Conservation (phyloP, 2,329 filamentous ascomycete species). For the Didymella arachidicola region DNA sequence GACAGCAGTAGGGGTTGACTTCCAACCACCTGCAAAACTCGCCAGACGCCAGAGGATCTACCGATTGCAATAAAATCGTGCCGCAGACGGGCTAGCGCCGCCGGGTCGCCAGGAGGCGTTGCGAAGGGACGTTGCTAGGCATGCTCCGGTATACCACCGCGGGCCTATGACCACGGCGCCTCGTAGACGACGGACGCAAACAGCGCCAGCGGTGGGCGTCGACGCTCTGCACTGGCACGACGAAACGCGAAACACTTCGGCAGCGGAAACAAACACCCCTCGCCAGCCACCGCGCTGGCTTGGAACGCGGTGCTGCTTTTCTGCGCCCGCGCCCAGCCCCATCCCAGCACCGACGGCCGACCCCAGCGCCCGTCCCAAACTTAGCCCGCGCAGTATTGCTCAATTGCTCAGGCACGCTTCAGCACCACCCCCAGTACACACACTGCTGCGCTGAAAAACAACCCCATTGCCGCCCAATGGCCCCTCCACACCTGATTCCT, state of each 20-base stretch:
- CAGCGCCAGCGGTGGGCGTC: neutral
- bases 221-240: neutral
- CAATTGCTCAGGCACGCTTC: conserved; percentile 14
- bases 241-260: neutral
- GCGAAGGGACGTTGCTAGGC: conserved; percentile 1
- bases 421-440: conserved; percentile 8
- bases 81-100: conserved; percentile 14
- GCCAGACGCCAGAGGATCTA: conserved; percentile 25
- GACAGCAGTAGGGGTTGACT: conserved; percentile 13
- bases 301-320: conserved; percentile 1
- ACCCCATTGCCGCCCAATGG: neutral
- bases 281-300: neutral
- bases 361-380: conserved; percentile 17
- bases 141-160: conserved; percentile 6
- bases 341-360: conserved; percentile 10
- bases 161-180: neutral
- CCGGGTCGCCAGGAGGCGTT: conserved; percentile 5
- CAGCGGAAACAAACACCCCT: neutral
- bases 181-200: neutral
- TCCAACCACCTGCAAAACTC: conserved; percentile 19
- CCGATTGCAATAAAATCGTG: conserved; percentile 30
- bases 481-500: neutral
- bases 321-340: conserved; percentile 4
- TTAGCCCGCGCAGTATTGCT: conserved; percentile 6
- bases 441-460: neutral